Evolutionary conservation across 306 rosid genomes (phyloP).

Genomic region (Parietaria judaica): DNA sequence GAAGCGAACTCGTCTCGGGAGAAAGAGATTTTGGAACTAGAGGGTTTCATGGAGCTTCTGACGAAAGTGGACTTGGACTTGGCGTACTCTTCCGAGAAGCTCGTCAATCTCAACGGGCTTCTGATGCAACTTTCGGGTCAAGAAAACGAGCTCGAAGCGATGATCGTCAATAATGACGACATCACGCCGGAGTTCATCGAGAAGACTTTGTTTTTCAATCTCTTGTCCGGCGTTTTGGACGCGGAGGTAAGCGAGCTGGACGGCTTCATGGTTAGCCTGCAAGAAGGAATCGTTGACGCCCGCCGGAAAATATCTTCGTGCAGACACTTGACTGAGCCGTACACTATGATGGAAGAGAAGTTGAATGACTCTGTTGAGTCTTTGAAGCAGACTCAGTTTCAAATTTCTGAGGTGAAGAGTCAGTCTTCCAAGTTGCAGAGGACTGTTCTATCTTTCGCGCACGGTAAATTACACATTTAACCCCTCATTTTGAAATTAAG

Average conservation of each 20-base stretch:
- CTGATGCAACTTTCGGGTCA: conserved; percentile 51
- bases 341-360: conserved; percentile 48
- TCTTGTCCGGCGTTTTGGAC: conserved; percentile 64
- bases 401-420: conserved; percentile 59
- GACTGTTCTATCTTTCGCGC: conserved; percentile 39
- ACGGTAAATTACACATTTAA: conserved; percentile 43
- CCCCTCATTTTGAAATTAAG: conserved; percentile 3
- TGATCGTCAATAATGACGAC: conserved; percentile 32
- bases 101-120: conserved; percentile 64
- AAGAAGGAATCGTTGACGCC: conserved; percentile 55
- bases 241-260: conserved; percentile 87
- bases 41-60: conserved; percentile 46
- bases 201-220: conserved; percentile 56
- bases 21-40: conserved; percentile 40
- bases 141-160: conserved; percentile 67
- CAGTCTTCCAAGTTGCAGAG: conserved; percentile 74
- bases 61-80: conserved; percentile 64
- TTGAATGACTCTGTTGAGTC: conserved; percentile 67
- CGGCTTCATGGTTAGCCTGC: conserved; percentile 60
- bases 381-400: conserved; percentile 53
- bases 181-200: conserved; percentile 38
- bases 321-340: conserved; percentile 54
- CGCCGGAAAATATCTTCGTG: conserved; percentile 58
- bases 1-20: conserved; percentile 34
- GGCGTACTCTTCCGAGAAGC: conserved; percentile 75